These are phyloP conservation scores for Scutellaria galericulata DNA, from an alignment of 257 asterid genomes.

Conservation along the genomic window DNA sequence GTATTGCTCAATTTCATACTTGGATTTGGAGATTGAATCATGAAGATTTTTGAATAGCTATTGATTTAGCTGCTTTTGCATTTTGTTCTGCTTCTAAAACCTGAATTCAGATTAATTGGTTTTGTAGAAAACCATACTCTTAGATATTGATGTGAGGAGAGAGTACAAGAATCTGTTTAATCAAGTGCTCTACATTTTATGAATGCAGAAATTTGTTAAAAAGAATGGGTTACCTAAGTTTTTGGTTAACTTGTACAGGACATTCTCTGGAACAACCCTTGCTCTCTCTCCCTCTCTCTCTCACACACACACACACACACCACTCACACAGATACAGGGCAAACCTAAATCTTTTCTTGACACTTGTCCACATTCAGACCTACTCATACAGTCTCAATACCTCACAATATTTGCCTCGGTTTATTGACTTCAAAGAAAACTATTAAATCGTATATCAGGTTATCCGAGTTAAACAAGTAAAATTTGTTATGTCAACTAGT, in stretches of 20 bases:
- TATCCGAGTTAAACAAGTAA: background rate
- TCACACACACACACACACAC: too few species aligned
- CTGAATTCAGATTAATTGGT: background rate
- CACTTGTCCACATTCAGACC: background rate
- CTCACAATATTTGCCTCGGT: background rate
- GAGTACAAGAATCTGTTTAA: background rate
- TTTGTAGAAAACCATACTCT: background rate
- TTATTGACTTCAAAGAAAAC: background rate
- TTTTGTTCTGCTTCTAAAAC: background rate
- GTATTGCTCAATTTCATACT: background rate
- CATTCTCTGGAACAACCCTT: background rate
- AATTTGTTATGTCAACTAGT: background rate
- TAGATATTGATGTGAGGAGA: slow-evolving; percentile 6
- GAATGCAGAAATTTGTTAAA: background rate
- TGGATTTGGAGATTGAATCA: slow-evolving; percentile 1
- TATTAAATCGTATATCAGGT: background rate
- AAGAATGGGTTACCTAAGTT: background rate
- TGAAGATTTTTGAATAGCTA: background rate
- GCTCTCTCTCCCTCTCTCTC: background rate
- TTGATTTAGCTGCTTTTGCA: background rate
- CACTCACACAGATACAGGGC: background rate
- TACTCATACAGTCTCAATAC: background rate
- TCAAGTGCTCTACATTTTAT: background rate
- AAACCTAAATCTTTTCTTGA: background rate
- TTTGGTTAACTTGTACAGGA: background rate